Conservation (phyloP, 768 basidiomycete genomes). For the Glaciozyma martinii region DNA sequence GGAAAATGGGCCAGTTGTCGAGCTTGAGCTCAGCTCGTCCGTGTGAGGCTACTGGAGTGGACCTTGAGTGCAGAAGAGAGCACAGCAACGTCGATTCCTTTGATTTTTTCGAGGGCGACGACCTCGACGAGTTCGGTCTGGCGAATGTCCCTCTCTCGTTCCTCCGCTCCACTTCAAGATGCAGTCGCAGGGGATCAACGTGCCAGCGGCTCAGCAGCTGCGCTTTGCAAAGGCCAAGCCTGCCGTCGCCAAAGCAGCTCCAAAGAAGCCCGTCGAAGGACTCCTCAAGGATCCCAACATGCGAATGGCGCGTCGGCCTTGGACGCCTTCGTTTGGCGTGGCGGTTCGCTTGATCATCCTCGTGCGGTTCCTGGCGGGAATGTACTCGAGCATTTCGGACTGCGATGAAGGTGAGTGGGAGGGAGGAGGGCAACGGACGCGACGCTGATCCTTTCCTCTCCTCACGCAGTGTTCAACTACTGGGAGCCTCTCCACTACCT, state of each 20-base stretch:
- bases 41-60: too few relatives aligned
- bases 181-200: constrained; percentile 8
- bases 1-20: too few relatives aligned
- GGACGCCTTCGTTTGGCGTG: constrained; percentile 61
- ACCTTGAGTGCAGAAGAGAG: too few relatives aligned
- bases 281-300: constrained; percentile 26
- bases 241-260: constrained; percentile 3
- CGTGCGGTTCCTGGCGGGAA: constrained; percentile 69
- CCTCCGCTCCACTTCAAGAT: neutral
- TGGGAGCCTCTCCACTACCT: constrained; percentile 97
- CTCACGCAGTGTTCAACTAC: constrained; percentile 98
- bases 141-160: too few relatives aligned
- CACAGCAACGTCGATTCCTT: too few relatives aligned
- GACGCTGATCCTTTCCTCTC: neutral
- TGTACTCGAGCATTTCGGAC: constrained; percentile 86
- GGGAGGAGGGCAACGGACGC: neutral
- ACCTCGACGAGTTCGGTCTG: too few relatives aligned
- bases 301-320: constrained; percentile 20
- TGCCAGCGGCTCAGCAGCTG: constrained; percentile 26
- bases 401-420: constrained; percentile 78
- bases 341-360: constrained; percentile 77
- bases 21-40: too few relatives aligned
- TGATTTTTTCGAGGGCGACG: too few relatives aligned
- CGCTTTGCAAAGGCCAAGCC: constrained; percentile 24
- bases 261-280: constrained; percentile 4